Conservation (phyloP, 495 filamentous ascomycete genomes). For the Cryomyces antarcticus region DNA sequence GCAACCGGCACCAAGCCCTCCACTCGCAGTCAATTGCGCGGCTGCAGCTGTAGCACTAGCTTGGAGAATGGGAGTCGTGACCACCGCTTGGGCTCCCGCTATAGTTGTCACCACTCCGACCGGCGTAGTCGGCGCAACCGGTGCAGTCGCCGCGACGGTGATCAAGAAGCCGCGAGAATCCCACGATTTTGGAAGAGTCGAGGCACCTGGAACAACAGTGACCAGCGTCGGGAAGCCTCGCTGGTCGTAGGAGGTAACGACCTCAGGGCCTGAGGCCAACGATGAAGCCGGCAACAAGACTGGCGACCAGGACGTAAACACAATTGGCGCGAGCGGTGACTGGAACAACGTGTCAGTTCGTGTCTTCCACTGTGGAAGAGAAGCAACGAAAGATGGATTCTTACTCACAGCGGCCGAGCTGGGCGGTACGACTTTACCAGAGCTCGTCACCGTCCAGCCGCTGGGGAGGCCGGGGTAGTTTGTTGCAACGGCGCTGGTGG, state of each 20-base stretch:
- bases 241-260: slow-evolving; percentile 21
- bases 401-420: slow-evolving; percentile 30
- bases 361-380: slow-evolving; percentile 13
- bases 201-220: slow-evolving; percentile 15
- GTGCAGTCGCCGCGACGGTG: too few relatives aligned
- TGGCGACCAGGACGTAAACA: slow-evolving; percentile 26
- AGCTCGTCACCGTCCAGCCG: slow-evolving; percentile 55
- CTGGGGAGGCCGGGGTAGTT: slow-evolving; percentile 36
- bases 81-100: too few relatives aligned
- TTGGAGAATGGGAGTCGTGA: too few relatives aligned
- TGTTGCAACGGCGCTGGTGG: slow-evolving; percentile 18
- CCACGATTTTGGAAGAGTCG: slow-evolving; percentile 16
- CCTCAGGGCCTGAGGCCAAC: slow-evolving; percentile 27
- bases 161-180: slow-evolving; percentile 24
- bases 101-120: too few relatives aligned
- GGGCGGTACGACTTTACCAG: slow-evolving; percentile 45
- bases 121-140: too few relatives aligned
- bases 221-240: slow-evolving; percentile 23
- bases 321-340: too few relatives aligned
- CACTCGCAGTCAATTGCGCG: too few relatives aligned
- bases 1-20: too few relatives aligned
- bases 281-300: slow-evolving; percentile 26
- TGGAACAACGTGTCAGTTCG: slow-evolving; percentile 21
- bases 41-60: too few relatives aligned
- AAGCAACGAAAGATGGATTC: slow-evolving; percentile 2